Evolutionary conservation across 257 asterid species (phyloP).

Genomic region (Eucommia ulmoides): DNA sequence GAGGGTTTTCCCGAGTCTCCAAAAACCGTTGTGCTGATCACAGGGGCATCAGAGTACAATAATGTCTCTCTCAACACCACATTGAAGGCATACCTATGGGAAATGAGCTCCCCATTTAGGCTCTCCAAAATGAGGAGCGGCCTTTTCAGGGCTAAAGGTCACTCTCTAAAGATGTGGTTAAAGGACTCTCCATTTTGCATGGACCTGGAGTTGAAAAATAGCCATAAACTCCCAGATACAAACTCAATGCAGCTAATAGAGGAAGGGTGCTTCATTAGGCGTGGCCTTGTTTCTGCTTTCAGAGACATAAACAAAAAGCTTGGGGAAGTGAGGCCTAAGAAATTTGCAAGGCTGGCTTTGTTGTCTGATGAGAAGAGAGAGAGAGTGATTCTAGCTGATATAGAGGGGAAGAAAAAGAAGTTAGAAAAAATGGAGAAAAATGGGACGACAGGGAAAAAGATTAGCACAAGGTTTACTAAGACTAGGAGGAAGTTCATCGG

Average conservation of each 20-base stretch:
- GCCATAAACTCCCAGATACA: constrained; percentile 38
- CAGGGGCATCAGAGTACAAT: constrained; percentile 80
- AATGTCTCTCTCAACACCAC: constrained; percentile 65
- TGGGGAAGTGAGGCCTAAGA: constrained; percentile 68
- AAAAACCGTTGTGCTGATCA: constrained; percentile 76
- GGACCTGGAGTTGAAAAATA: constrained; percentile 84
- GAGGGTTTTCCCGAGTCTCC: constrained; percentile 93
- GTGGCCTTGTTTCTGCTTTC: constrained; percentile 86
- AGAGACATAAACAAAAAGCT: constrained; percentile 71
- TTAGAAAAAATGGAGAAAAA: constrained; percentile 31
- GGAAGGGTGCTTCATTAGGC: constrained; percentile 77
- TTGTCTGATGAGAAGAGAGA: constrained; percentile 68
- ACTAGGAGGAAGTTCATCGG: no score
- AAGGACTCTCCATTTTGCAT: constrained; percentile 89
- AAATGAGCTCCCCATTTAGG: constrained; percentile 92
- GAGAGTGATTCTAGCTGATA: constrained; percentile 44
- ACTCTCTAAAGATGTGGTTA: constrained; percentile 81
- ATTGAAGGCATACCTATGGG: constrained; percentile 85
- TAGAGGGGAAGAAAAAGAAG: constrained; percentile 55
- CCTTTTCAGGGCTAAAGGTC: constrained; percentile 71
- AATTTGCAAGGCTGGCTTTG: constrained; percentile 80
- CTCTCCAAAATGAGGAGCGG: constrained; percentile 80
- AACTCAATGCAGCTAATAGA: constrained; percentile 84
- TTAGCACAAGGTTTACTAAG: constrained; percentile 15
- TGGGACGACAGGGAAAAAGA: constrained; percentile 25